Evolutionary conservation across 768 basidiomycete species (phyloP), one percentile per base, ranked within the genome.

Genomic region (Mrakia frigida): DNA sequence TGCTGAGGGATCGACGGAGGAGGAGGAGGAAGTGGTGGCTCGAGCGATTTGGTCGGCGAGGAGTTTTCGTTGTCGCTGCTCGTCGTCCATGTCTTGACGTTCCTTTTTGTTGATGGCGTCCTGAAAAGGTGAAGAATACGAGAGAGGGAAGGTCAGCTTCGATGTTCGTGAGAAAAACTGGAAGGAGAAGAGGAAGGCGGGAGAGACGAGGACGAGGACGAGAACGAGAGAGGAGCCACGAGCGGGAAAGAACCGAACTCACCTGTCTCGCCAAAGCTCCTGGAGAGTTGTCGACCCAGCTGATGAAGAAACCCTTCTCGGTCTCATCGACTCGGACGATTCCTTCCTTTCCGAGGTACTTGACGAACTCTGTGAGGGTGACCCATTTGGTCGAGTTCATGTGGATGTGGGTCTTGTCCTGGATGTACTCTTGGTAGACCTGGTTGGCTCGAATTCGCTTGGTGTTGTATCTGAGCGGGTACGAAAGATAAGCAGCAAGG

Each of bases 361-460:
- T 94, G 79, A 88, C 86, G 79, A 98, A 99, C 83, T 96, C 96
- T n/a, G 93, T 92, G 81, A 98, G 87, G 18, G 97, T 97, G 39
- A 98, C 93, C 94, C 96, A 99, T 41, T 52, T 60, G 21, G 97
- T 98, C 9, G 95, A 85, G 84, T 99, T 99, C 97, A 99, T 99
- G 85, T 99, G 97, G 41, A 97, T 86, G 83, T 98, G 97, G 63
- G 85, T 82, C 85, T 94, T 95, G 85, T 98, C 95, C 75, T 91
- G 87, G 79, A 99, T 99, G 84, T 93, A 96, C 83, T 98, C 97
- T 84, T 99, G 95, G 80, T 99, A 99, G 21, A 98, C 96, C 67
- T 89, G 90, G 82, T 99, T 99, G 37, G 93, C 93, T 79, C 90
- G 88, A 46, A 98, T 94, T 67, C 97, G 91, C 83, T 98, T 96